Conservation (phyloP, 1,284 basidiomycete species). For the Nidula niveotomentosa region DNA sequence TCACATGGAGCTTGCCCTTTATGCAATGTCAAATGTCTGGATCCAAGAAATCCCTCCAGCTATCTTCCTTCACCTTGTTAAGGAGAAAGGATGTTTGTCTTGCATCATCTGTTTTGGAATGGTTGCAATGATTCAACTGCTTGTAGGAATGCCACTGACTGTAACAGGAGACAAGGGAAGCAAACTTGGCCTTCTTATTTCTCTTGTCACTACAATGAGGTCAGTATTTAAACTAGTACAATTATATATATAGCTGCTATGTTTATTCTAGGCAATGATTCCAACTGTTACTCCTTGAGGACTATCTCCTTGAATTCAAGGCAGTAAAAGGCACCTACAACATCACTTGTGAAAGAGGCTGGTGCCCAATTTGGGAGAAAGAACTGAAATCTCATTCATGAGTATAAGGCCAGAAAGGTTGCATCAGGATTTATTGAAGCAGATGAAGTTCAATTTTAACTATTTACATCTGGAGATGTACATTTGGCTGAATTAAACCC, state of each 20-base stretch:
- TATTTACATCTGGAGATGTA: constrained; percentile 1
- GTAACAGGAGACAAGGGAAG: constrained; percentile 18
- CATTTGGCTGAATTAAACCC: no score
- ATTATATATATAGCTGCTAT: neutral
- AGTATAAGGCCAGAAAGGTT: constrained; percentile 15
- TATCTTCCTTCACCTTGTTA: neutral
- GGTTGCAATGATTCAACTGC: neutral
- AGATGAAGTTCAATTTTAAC: constrained; percentile 18
- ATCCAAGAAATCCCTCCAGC: constrained; percentile 10
- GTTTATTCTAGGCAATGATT: constrained; percentile 6
- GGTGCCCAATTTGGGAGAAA: constrained; percentile 22
- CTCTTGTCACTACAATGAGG: constrained; percentile 16
- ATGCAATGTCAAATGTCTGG: constrained; percentile 16
- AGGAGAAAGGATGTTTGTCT: neutral
- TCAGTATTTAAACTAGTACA: constrained; percentile 6
- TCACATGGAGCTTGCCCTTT: constrained; percentile 15
- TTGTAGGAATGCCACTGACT: constrained; percentile 17
- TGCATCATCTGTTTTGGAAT: neutral
- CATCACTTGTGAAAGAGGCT: constrained; percentile 21
- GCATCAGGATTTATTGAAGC: constrained; percentile 14
- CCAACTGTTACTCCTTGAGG: constrained; percentile 14
- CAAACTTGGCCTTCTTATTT: constrained; percentile 12
- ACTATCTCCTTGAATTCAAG: constrained; percentile 16
- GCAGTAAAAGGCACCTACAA: constrained; percentile 22
- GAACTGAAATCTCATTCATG: constrained; percentile 20